Base-by-base conservation (phyloP, 2,329 filamentous ascomycete species). In the Tolypocladium endophyticum region DNA sequence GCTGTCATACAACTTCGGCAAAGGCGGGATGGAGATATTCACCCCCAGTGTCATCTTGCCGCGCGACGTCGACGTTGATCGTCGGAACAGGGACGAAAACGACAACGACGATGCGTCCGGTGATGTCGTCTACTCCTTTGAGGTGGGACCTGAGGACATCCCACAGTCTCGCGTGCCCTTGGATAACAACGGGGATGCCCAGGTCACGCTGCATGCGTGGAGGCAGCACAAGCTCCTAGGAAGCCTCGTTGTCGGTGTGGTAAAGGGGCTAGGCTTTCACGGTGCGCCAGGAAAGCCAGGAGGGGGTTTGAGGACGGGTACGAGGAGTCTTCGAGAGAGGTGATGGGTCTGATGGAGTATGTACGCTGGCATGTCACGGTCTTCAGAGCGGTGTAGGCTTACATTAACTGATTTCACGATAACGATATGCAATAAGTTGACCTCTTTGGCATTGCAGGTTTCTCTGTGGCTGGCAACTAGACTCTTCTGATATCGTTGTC, bases 1-100 rank as follows among this genome's bases (percentile, higher is more conserved):
- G 55, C 58, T 63, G 11, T 63, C 59, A 28, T 61, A 58, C 56
- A 47, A 57, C 30, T 55, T 64, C 35, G 61, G 60, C 18, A 38
- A 47, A 35, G 38, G 28, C 16, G 52, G 38, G n/a, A 23, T 53
- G 23, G 57, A 63, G 9, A 30, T 59, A 14, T 55, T 59, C 59
- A 39, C 38, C 55, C 14, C 12, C 18, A 38, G 20, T 25, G 5
- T 43, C 23, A 56, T 56, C 25, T 47, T 38, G 7, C 58, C 62
- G 36, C 52, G 58, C 6, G 62, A 61, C 18, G 39, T 62, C 6
- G 47, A 50, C 16, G 47, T 30, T 5, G 16, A 20, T 6, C 43
- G 9, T n/a, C 20, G 1, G n/a, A 25, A 8, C n/a, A 23, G 25
- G 8, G 43, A 45, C n/a, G 41, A n/a, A 16, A 8, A 47, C 43